Conservation (phyloP, 2,329 filamentous ascomycete genomes). For the Chrysosporium keratinophilum region DNA sequence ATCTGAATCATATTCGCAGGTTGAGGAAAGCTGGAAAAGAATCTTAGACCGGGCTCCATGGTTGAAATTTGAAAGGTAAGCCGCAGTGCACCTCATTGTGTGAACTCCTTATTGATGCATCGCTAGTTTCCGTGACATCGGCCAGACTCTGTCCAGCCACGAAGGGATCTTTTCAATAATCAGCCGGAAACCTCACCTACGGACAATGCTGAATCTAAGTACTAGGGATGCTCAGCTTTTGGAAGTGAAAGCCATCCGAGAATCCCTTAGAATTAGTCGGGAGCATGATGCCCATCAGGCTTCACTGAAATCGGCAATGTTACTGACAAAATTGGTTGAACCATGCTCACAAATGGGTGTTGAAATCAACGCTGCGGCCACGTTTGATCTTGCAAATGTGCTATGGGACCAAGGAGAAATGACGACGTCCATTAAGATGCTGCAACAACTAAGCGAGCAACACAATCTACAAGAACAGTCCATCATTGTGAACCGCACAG, state of each 20-base stretch:
- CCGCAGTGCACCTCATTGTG: neutral
- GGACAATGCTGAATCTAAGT: conserved; percentile 51
- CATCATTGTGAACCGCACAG: conserved; percentile 61
- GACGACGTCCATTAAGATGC: conserved; percentile 76
- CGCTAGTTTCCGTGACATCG: conserved; percentile 51
- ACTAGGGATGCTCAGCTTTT: conserved; percentile 55
- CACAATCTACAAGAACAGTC: conserved; percentile 56
- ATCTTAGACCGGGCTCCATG: conserved; percentile 60
- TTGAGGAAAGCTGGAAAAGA: conserved; percentile 51
- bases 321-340: conserved; percentile 65
- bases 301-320: conserved; percentile 73
- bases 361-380: conserved; percentile 63
- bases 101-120: neutral
- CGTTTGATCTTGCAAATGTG: conserved; percentile 75
- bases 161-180: conserved; percentile 74
- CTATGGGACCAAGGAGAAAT: conserved; percentile 93
- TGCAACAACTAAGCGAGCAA: conserved; percentile 60
- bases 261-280: conserved; percentile 64
- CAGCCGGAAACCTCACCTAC: conserved; percentile 56
- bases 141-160: conserved; percentile 69
- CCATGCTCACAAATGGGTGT: conserved; percentile 62
- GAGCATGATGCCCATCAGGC: conserved; percentile 76
- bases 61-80: conserved; percentile 71
- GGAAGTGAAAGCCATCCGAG: conserved; percentile 66
- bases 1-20: conserved; percentile 47